Evolutionary conservation across 768 basidiomycete genomes (phyloP), one percentile per base, ranked within the genome.

Genomic region (Tubosaeta sp.): DNA sequence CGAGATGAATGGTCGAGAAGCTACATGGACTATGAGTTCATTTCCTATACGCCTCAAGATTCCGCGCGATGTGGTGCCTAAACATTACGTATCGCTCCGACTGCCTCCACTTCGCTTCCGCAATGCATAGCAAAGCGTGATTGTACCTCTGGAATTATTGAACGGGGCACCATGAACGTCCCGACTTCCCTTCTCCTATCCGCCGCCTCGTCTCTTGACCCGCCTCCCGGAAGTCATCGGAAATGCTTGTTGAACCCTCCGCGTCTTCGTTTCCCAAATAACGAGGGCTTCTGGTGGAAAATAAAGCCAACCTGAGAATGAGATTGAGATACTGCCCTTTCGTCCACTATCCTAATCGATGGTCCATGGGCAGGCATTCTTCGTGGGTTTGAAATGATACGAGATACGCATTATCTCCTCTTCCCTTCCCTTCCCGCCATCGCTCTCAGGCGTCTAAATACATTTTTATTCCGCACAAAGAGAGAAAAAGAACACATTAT

Each of bases 391-490:
- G 45, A 27, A 41, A 25, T 19, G 42, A 33, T 9, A 10, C 43
- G 41, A 42, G 63, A 65, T 63, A 46, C 57, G 61, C 53, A 33
- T 52, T 57, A 57, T 65, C 62, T 26, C 66, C 56, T 38, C 52
- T 43, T 48, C 37, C 14, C 19, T 48, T 41, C 14, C n/a, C 2
- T 31, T 41, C 32, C 13, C 22, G 11, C 25, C 26, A 42, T 46
- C 8, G 12, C 27, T 33, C n/a, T 14, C 16, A n/a, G 22, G 38
- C 17, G 25, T 43, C 22, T 35, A 17, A 34, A 48, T 43, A 33
- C 3, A 10, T 31, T 19, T 38, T 27, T 22, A 16, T 43, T 48
- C n/a, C 19, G 26, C 27, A 43, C n/a, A 43, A 48, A 26, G 48
- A 5, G 4, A 26, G 29, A 35, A 25, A 19, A 32, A 13, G 27